Base-by-base conservation (phyloP, 441 rosid genomes). In the Brassica hybrid region DNA sequence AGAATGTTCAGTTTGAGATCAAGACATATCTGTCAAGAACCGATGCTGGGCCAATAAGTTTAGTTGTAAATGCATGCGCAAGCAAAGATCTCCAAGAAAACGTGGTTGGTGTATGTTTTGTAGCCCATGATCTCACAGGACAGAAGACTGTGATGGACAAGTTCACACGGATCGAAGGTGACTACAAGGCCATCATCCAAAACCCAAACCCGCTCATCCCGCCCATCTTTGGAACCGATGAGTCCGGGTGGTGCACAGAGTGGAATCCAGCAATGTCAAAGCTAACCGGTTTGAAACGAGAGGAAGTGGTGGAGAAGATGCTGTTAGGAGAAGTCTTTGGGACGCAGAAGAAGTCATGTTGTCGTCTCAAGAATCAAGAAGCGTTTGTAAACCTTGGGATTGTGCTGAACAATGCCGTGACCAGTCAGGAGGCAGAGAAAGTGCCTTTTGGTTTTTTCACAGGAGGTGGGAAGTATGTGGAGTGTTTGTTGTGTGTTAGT, bases 161-260 rank as follows among this genome's bases (percentile, higher is more conserved):
- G 79, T 94, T 94, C 85, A 94, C 95, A 52, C 85, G 95, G 64
- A 92, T 94, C 2, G 97, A 92, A 86, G 97, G 98, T 74, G 98
- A 94, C 81, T 94, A 94, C 87, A 92, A 88, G 82, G 94, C 98
- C 25, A 92, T 94, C 19, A 91, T 91, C 70, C 98, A 91, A 68
- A 94, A 91, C 65, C 97, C 95, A 32, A 94, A 87, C 83, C 98
- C 97, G 8, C 80, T 94, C 82, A 94, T 94, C 66, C 98, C 98
- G 7, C 97, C 98, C 52, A 89, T 94, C 62, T 94, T 94, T 70
- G 97, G 97, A 16, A 81, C 87, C 0, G 98, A 94, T 72, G 97
- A 92, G 73, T 91, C 92, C 18, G 98, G 98, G 14, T 92, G 97
- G 97, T 94, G 98, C 82, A 90, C 95, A 0, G 97, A 94, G 85